Conservation (phyloP, 2,329 filamentous ascomycete species). For the Alternaria incomplexa region DNA sequence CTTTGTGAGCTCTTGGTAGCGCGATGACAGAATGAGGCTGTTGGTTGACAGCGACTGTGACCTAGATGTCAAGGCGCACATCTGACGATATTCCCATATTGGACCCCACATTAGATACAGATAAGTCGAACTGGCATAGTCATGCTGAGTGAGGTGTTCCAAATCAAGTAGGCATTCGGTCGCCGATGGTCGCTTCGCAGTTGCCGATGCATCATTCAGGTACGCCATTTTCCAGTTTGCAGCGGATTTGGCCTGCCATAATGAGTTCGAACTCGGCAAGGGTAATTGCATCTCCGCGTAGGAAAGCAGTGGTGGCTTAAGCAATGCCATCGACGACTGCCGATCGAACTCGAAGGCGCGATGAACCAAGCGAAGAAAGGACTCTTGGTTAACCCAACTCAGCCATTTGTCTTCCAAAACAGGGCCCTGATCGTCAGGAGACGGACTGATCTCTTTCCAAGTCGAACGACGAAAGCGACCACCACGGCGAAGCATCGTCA, state of each 20-base stretch:
- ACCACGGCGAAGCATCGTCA: constrained; percentile 64
- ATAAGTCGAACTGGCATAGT: constrained; percentile 60
- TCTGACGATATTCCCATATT: constrained; percentile 70
- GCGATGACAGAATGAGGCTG: constrained; percentile 48
- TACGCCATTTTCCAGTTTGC: constrained; percentile 69
- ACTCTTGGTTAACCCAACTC: constrained; percentile 68
- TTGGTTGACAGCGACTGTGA: constrained; percentile 35
- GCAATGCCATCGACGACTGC: constrained; percentile 70
- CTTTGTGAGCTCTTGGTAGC: constrained; percentile 64
- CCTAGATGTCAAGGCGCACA: constrained; percentile 60
- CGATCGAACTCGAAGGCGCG: constrained; percentile 70
- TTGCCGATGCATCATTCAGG: constrained; percentile 46
- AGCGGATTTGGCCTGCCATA: constrained; percentile 72
- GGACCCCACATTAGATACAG: constrained; percentile 70
- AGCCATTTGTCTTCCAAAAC: constrained; percentile 69
- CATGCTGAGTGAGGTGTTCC: constrained; percentile 26
- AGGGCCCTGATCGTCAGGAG: constrained; percentile 62
- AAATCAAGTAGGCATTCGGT: constrained; percentile 39
- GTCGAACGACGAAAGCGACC: constrained; percentile 64
- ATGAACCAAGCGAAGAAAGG: constrained; percentile 71
- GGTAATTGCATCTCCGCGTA: constrained; percentile 73
- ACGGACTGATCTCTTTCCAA: constrained; percentile 60
- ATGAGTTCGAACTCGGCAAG: constrained; percentile 64
- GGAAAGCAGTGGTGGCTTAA: constrained; percentile 69
- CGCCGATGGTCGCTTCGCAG: constrained; percentile 31